Evolutionary conservation across 257 asterid species (phyloP).

Genomic region (Handroanthus guayacan): DNA sequence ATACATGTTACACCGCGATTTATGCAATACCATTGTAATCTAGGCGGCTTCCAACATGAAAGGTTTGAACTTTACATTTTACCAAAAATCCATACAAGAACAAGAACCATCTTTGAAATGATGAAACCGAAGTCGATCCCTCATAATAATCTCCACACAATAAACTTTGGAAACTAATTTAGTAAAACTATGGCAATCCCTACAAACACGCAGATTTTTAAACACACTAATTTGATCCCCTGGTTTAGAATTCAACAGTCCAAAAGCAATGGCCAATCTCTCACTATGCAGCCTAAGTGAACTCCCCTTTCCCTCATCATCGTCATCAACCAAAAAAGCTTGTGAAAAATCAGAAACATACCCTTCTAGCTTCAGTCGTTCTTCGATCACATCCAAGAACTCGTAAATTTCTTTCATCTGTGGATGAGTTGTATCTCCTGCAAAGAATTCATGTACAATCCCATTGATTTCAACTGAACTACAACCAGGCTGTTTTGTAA

Average conservation of each 20-base stretch:
- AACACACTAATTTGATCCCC: slow-evolving; percentile 66
- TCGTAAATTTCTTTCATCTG: slow-evolving; percentile 51
- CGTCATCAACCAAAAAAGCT: slow-evolving; percentile 64
- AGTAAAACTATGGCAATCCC: slow-evolving; percentile 66
- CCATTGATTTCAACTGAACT: slow-evolving; percentile 72
- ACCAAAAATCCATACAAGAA: slow-evolving; percentile 82
- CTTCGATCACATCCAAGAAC: slow-evolving; percentile 56
- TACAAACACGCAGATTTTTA: slow-evolving; percentile 70
- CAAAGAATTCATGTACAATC: slow-evolving; percentile 65
- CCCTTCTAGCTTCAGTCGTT: slow-evolving; percentile 54
- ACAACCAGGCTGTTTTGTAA: slow-evolving; percentile 78
- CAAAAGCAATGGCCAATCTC: slow-evolving; percentile 73
- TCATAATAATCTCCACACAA: slow-evolving; percentile 63
- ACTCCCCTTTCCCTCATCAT: slow-evolving; percentile 50
- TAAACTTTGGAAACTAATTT: slow-evolving; percentile 54
- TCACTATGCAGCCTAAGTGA: slow-evolving; percentile 73
- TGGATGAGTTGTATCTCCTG: slow-evolving; percentile 80
- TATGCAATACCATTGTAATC: too few species aligned
- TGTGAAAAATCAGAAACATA: slow-evolving; percentile 56
- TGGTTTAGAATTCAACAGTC: slow-evolving; percentile 58
- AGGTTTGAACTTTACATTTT: neutral
- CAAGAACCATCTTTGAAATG: slow-evolving; percentile 66
- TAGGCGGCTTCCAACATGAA: too few species aligned
- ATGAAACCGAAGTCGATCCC: slow-evolving; percentile 85
- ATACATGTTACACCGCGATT: too few species aligned